A percentile compares a stretch with the other conserved stretches of the same genome.
Evolutionary conservation across 768 basidiomycete genomes (phyloP).

Genomic region (Suillus subaureus): DNA sequence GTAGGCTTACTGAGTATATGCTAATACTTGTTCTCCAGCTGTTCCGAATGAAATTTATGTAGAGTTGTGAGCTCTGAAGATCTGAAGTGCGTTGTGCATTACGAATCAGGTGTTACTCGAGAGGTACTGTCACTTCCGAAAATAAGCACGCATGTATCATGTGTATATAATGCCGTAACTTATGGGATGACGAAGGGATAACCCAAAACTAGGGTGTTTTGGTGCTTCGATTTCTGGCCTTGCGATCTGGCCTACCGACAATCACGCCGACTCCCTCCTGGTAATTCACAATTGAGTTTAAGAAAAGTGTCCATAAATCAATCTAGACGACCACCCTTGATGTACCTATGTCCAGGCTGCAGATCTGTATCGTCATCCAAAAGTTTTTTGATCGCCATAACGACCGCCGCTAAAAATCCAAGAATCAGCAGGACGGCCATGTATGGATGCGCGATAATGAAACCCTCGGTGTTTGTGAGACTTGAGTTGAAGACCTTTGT

Average conservation of each 20-base stretch:
- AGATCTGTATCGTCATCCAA: conserved; percentile 21
- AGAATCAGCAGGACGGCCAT: conserved; percentile 13
- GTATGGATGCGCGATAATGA: conserved; percentile 25
- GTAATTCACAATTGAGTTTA: not conserved
- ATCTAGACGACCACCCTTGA: conserved; percentile 26
- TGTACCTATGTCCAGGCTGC: conserved; percentile 19
- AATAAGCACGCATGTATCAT: too few species aligned
- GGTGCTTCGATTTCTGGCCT: not conserved
- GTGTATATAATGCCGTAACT: too few species aligned
- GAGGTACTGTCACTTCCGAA: too few species aligned
- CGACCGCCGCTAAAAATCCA: conserved; percentile 11
- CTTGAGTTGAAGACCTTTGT: conserved; percentile 18
- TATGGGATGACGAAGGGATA: not conserved
- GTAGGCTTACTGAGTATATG: too few species aligned
- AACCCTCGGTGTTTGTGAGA: conserved; percentile 14
- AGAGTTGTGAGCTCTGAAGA: too few species aligned
- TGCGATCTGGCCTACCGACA: not conserved
- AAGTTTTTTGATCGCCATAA: conserved; percentile 17
- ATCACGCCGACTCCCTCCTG: not conserved
- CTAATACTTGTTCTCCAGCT: too few species aligned
- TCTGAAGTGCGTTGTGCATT: too few species aligned
- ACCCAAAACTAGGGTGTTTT: not conserved
- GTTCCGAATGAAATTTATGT: too few species aligned
- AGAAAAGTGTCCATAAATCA: conserved; percentile 12
- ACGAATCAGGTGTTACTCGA: too few species aligned